Evolutionary conservation across 257 asterid species (phyloP), one percentile per base, ranked within the genome.

Genomic region (Nemophila menziesii): DNA sequence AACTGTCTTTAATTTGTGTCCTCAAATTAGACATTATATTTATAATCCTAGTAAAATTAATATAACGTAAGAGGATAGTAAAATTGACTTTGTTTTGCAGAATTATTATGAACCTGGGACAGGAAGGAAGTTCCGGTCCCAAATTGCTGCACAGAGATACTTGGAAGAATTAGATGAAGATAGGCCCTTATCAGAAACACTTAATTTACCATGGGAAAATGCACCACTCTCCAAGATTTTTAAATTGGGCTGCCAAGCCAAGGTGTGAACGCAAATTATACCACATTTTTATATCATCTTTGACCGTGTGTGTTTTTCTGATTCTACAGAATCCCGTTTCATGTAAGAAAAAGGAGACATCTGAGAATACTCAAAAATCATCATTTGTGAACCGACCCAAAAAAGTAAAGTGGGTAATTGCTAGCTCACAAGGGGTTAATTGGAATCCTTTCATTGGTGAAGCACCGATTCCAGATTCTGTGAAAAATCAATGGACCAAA

Each of bases 81-180:
- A 5, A 26, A 5, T 5, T 39, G 21, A 12, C 46, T 49, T 56
- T 66, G 41, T 52, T 45, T 36, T 9, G 39, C 69, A 87, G 92
- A 83, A 73, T 46, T 83, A 78, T 62, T 80, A 80, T 48, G 95
- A 87, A 60, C 95, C 95, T 27, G 84, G 49, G 49, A 75, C 72
- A 5, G 93, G 95, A 46, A 57, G 20, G 38, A 79, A 56, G 63
- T 87, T 87, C 51, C 75, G 97, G 39, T 79, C 97, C 26, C 64
- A 70, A 46, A 29, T 55, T 33, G 60, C 81, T 13, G 87, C 72
- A 20, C 68, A 64, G 68, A 67, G 71, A 63, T 57, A 82, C 71
- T 46, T 82, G 63, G 61, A 65, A 2, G 86, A 67, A 60, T 19
- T 63, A 63, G 64, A 61, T 8, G 92, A 71, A 42, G 51, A 70